Evolutionary conservation across 306 rosid genomes (phyloP).

Genomic region (Ormosia emarginata): DNA sequence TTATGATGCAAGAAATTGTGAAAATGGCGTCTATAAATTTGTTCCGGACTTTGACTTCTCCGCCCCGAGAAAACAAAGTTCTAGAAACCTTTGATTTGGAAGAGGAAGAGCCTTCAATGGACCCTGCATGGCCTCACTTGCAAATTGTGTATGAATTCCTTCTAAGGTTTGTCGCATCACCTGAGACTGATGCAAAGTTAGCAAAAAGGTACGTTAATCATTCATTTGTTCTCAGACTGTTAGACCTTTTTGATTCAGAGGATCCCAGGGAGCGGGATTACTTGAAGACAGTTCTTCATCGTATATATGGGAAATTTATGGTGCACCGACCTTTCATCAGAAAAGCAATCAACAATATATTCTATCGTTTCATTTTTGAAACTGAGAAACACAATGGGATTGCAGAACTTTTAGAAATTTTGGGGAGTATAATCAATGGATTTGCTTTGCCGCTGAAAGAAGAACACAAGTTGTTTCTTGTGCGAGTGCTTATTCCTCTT

Average conservation of each 20-base stretch:
- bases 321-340: slow-evolving; percentile 69
- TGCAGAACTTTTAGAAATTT: too few species aligned
- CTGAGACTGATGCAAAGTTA: slow-evolving; percentile 66
- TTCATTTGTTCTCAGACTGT: slow-evolving; percentile 57
- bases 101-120: slow-evolving; percentile 73
- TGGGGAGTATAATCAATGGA: too few species aligned
- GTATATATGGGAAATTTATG: slow-evolving; percentile 70
- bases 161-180: slow-evolving; percentile 59
- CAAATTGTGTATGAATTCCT: slow-evolving; percentile 60
- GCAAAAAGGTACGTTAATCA: slow-evolving; percentile 66
- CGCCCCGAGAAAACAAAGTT: slow-evolving; percentile 51
- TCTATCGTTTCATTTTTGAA: slow-evolving; percentile 54
- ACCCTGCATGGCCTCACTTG: slow-evolving; percentile 29
- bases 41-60: slow-evolving; percentile 53
- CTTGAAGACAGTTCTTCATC: slow-evolving; percentile 65
- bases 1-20: slow-evolving; percentile 56
- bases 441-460: slow-evolving; percentile 66
- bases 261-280: slow-evolving; percentile 74
- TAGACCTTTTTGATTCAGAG: slow-evolving; percentile 73
- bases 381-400: too few species aligned
- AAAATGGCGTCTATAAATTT: slow-evolving; percentile 59
- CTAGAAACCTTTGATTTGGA: slow-evolving; percentile 57
- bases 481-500: slow-evolving; percentile 69
- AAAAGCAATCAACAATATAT: slow-evolving; percentile 63
- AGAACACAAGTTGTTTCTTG: slow-evolving; percentile 71